Evolutionary conservation across 108 stramenopile species (phyloP), one percentile per base, ranked within the genome.

Genomic region (Nannochloropsis granulata): DNA sequence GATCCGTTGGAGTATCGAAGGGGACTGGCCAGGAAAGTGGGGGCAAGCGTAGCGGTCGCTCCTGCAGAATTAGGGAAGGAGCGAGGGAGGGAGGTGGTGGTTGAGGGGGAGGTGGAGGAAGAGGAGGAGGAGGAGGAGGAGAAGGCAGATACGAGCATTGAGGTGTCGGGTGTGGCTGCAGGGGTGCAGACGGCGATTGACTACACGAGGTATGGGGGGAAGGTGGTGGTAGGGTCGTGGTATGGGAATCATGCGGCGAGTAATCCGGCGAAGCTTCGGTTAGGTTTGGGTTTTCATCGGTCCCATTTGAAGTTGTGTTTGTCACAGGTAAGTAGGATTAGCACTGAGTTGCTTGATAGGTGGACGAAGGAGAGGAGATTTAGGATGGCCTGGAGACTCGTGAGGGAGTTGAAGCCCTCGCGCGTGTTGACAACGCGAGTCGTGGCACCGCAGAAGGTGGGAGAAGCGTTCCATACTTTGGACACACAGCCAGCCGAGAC

Each of bases 271-370:
- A 80, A 80, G 44, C 92, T 96, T 56, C 93, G 93, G 83, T 90
- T 96, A 12, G 96, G 96, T 13, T 93, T 95, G 71, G 93, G 94
- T 56, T 96, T 96, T 87, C 96, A 96, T 88, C 92, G 96, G 13
- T 95, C 94, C 85, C 93, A 95, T 81, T 94, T 95, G 79, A 93
- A 90, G 12, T 88, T 96, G 24, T 82, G 90, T 45, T 92, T 94
- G 42, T 95, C 95, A 21, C 96, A 96, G 89, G 96, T 87, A 23
- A 87, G 86, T 80, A 44, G 46, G 21, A 45, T 87, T 12, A 78
- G 79, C 34, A 83, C 86, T 43, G 84, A 84, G 45, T 83, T 96
- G 82, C 86, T 83, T 10, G 92, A 90, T 19, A 87, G 93, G 24
- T 96, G 96, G 96, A 93, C 86, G 85, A 96, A 96, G 85, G 86